Evolutionary conservation across 768 basidiomycete species (phyloP).

Genomic region (Agaricus sinodeliciosus): DNA sequence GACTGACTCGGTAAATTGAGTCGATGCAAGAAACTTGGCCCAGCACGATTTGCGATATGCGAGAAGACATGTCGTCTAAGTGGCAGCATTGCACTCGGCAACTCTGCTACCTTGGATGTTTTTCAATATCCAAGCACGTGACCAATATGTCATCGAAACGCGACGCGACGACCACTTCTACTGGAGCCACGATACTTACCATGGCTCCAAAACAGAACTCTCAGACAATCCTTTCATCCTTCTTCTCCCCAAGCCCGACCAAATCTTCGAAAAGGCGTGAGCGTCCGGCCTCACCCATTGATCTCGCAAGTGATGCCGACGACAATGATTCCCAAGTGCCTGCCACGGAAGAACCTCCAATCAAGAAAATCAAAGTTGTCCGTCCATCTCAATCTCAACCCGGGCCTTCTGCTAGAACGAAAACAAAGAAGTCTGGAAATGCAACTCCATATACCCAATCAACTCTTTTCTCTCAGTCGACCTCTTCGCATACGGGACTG

Average conservation of each 20-base stretch:
- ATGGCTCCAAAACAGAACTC: conserved; percentile 16
- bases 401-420: neutral
- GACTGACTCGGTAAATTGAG: neutral
- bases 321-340: conserved; percentile 17
- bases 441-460: conserved; percentile 1
- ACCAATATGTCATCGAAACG: neutral
- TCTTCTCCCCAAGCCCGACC: conserved; percentile 22
- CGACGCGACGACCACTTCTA: neutral
- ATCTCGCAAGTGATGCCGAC: conserved; percentile 43
- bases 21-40: neutral
- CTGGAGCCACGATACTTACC: neutral
- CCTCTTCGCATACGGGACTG: neutral
- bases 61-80: conserved; percentile 15
- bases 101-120: neutral
- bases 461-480: neutral
- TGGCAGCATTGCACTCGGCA: neutral
- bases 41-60: conserved; percentile 1
- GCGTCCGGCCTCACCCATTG: conserved; percentile 31
- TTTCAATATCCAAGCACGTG: neutral
- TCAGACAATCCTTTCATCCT: conserved; percentile 34
- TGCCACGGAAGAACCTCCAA: conserved; percentile 22
- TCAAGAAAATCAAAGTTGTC: conserved; percentile 10
- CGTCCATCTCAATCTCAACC: conserved; percentile 7
- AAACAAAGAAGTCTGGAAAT: neutral
- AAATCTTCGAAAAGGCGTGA: conserved; percentile 23